Base-by-base conservation (phyloP, 805 yeast genomes). In the Starmerella stigmatis region DNA sequence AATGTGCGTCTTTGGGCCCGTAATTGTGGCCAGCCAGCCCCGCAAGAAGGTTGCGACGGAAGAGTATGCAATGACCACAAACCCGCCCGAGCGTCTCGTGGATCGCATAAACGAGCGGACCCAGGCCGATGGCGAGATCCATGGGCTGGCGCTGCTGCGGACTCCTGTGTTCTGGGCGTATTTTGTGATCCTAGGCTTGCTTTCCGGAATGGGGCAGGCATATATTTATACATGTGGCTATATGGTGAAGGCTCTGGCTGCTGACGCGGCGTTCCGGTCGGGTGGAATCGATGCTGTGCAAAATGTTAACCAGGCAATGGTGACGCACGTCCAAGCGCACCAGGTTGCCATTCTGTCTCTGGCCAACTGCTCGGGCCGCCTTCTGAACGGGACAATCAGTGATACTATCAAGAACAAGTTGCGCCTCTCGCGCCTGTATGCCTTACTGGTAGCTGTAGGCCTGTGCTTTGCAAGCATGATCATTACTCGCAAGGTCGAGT, bases 201-300 rank as follows among this genome's bases (percentile, higher is more conserved):
- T 75, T 15, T 74, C 81, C 9, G 88, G 86, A 0, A 59, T 76
- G 45, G 81, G 86, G 22, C 89, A 81, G 55, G 74, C 79, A 73
- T 83, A 78, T 58, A 82, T 82, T 32, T 80, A 77, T 53, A 75
- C 84, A 0, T 75, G 81, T 30, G 94, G 94, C 0, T 79, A 77
- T 55, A 73, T 81, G 54, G 81, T 79, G 12, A 66, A 67, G 42
- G 74, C 81, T 0, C 61, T 76, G 30, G 49, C 48, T 5, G 43
- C 50, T 17, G 48, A 28, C 17, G 39, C 48, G 3, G 45, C 45
- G 4, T 17, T 34, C 19, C 81, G 74, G 55, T 61, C 62, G 36
- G 47, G 41, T 4, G 41, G 40, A 22, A 26, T 23, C 10, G 23
- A 21, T 7, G 44, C 28, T 4, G 19, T 25, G 35, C n/a, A n/a